phyloP scores from a whole-genome alignment of 257 asterid species.

The Jaltomata sinuosa region DNA sequence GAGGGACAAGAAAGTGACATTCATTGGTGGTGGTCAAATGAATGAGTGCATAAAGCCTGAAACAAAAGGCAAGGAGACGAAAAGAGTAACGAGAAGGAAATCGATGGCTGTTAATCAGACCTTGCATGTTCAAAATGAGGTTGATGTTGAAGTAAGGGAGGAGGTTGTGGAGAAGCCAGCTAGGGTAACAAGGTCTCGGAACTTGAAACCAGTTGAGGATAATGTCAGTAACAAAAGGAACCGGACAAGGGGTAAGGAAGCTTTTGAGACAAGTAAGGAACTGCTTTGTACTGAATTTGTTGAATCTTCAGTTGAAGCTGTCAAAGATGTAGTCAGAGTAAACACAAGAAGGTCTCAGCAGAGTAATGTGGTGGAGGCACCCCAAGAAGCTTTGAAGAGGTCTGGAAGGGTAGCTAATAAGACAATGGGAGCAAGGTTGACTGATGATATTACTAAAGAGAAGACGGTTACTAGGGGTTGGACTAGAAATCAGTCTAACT shows the following conservation, averaged over 20 bases:
- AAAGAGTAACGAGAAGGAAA: slow-evolving; percentile 22
- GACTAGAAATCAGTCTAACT: not conserved
- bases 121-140: slow-evolving; percentile 9
- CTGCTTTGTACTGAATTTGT: not conserved
- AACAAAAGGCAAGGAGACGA: not conserved
- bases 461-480: not conserved
- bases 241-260: slow-evolving; percentile 12
- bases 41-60: slow-evolving; percentile 11
- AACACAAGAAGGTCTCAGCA: slow-evolving; percentile 14
- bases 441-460: not conserved
- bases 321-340: slow-evolving; percentile 9
- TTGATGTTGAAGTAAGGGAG: slow-evolving; percentile 4
- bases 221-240: slow-evolving; percentile 9
- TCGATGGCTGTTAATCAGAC: not conserved
- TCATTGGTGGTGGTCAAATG: slow-evolving; percentile 11
- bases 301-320: slow-evolving; percentile 11
- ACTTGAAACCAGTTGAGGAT: slow-evolving; percentile 15
- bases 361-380: slow-evolving; percentile 12
- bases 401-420: slow-evolving; percentile 6
- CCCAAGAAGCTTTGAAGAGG: slow-evolving; percentile 7
- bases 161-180: slow-evolving; percentile 13
- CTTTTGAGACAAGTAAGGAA: not conserved
- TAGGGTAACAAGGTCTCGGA: slow-evolving; percentile 22
- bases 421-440: not conserved
- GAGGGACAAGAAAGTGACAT: slow-evolving; percentile 21